Conservation (phyloP, 768 basidiomycete species). For the Postia placenta region DNA sequence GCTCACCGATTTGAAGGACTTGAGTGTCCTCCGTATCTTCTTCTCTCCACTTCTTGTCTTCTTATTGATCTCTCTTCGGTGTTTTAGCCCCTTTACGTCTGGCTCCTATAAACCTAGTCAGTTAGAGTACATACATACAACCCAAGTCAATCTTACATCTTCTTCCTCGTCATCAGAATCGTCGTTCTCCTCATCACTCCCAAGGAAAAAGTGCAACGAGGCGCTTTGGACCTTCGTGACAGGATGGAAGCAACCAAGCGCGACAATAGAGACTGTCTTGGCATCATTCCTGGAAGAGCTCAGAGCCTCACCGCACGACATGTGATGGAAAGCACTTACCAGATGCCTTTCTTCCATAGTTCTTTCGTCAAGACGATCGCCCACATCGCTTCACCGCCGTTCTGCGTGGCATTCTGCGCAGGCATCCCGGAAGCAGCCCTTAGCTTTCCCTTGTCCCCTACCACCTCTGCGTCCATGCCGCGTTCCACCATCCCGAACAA, state of each 20-base stretch:
- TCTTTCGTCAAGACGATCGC: constrained; percentile 91
- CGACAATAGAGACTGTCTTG: constrained; percentile 89
- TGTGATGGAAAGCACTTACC: constrained; percentile 40
- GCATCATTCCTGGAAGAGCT: constrained; percentile 64
- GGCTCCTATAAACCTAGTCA: constrained; percentile 36
- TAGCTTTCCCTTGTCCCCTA: constrained; percentile 81
- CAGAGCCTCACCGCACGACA: background rate
- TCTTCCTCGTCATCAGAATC: constrained; percentile 71
- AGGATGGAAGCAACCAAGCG: constrained; percentile 90
- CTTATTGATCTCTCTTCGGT: constrained; percentile 90
- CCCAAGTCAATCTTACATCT: constrained; percentile 5
- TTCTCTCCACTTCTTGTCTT: constrained; percentile 82
- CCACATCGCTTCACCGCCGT: constrained; percentile 93
- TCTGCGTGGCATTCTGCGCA: constrained; percentile 33
- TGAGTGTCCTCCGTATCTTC: constrained; percentile 69
- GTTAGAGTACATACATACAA: background rate
- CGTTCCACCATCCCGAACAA: constrained; percentile 94
- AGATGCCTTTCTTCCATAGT: constrained; percentile 89
- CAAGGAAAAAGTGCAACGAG: constrained; percentile 95
- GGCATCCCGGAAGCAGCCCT: constrained; percentile 34
- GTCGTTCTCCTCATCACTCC: constrained; percentile 69
- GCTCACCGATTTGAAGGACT: constrained; percentile 66
- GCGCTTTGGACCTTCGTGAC: constrained; percentile 91
- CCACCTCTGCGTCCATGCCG: constrained; percentile 76
- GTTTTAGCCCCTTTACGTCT: constrained; percentile 70